Conservation (phyloP, 495 filamentous ascomycete species). For the Tuber borchii region DNA sequence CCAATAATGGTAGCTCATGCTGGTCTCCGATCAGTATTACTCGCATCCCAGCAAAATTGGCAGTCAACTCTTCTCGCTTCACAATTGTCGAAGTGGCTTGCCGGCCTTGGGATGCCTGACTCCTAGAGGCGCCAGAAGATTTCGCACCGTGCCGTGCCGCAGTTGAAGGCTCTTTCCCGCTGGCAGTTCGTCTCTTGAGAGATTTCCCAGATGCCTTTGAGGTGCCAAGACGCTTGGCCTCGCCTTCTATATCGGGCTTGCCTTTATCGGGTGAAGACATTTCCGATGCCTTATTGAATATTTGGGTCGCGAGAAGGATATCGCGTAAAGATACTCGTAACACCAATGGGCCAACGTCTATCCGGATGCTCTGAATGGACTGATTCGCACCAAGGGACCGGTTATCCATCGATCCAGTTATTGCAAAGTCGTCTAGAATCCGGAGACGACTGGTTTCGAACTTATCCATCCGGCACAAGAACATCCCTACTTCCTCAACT, state of each 20-base stretch:
- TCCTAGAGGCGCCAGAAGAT: constrained; percentile 43
- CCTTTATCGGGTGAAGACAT: constrained; percentile 54
- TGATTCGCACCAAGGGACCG: constrained; percentile 56
- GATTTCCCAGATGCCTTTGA: constrained; percentile 49
- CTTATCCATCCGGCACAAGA: constrained; percentile 94
- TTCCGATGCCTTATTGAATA: constrained; percentile 85
- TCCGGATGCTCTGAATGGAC: constrained; percentile 66
- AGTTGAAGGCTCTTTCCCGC: constrained; percentile 59
- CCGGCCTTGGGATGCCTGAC: constrained; percentile 35
- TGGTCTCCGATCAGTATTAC: constrained; percentile 91
- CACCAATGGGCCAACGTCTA: constrained; percentile 88
- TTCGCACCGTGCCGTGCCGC: constrained; percentile 48
- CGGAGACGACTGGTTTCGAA: constrained; percentile 80
- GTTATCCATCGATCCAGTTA: constrained; percentile 83
- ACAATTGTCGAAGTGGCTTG: constrained; percentile 52
- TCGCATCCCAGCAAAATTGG: constrained; percentile 77
- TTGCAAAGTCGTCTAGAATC: constrained; percentile 90
- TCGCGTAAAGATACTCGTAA: constrained; percentile 86
- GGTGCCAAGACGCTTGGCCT: constrained; percentile 61
- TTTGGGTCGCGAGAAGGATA: constrained; percentile 88
- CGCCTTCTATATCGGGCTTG: constrained; percentile 44
- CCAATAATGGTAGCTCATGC: constrained; percentile 87
- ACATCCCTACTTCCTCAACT: constrained; percentile 90
- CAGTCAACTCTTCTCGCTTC: constrained; percentile 75
- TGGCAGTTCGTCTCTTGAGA: constrained; percentile 58